Base-by-base conservation (phyloP, 768 basidiomycete species). In the Hydnum rufescens region DNA sequence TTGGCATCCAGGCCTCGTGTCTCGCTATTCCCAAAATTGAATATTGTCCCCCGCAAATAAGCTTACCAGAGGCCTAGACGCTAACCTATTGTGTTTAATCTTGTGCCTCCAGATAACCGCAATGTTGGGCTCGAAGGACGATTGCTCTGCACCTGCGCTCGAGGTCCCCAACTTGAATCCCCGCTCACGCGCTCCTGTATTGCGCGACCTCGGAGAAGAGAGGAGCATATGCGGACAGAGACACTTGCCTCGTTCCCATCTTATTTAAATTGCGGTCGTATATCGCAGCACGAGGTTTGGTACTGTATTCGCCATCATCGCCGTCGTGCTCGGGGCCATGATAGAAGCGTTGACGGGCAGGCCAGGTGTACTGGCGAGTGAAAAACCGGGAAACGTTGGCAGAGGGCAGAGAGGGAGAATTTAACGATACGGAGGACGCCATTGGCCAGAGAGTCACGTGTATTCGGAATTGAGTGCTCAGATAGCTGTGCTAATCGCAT, bases 171-270 rank as follows among this genome's bases (percentile, higher is more conserved):
- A 99, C n/a, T n/a, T n/a, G n/a, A n/a, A n/a, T n/a, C 90, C 4
- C 92, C 93, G 59, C 76, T 77, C 50, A 96, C 93, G 51, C 89
- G 77, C 61, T 87, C 89, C 68, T 93, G 66, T 97, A 97, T 64
- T 90, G 82, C 1, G 97, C 81, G 8, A 90, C 71, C 67, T 97
- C 92, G 3, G 84, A 83, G 66, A 96, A 90, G 53, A 97, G 71
- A 63, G 95, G 97, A 0, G 82, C 73, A 63, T 87, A 90, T 0
- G 89, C 82, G 2, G 80, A 73, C 3, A 78, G 71, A 16, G 84
- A 82, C 50, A 93, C 86, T 63, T 97, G 93, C 25, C 79, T 67
- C 8, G 76, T 72, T 42, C 85, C 77, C 2, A 85, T 79, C 71
- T 90, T 93, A 71, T 84, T 88, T 58, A 95, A 71, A 47, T 74